A percentile compares a stretch with the other conserved stretches of the same genome.
Conservation (phyloP, 176 grass and related monocot species). For the Eragrostis nindensis region DNA sequence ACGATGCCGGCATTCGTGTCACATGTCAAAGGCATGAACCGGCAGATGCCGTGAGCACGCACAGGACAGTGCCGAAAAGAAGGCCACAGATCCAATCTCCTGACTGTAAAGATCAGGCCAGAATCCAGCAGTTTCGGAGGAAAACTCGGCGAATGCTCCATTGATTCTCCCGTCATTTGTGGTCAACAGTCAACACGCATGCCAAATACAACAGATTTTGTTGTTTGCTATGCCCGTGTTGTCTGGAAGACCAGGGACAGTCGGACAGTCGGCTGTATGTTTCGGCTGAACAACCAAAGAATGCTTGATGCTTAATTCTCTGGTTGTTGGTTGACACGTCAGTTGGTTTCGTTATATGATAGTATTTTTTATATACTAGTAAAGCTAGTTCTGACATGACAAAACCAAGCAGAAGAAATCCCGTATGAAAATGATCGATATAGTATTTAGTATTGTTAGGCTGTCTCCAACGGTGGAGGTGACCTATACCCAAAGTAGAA, state of each 20-base stretch:
- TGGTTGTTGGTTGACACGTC: neutral
- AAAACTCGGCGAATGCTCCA: neutral
- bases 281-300: neutral
- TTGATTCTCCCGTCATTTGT: neutral
- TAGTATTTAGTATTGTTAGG: no score
- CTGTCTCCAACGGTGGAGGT: no score
- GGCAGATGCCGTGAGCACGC: neutral
- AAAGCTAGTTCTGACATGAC: no score
- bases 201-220: constrained; percentile 30
- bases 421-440: no score
- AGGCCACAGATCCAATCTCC: neutral
- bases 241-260: neutral
- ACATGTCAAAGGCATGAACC: neutral
- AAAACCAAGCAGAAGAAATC: no score
- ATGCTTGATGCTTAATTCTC: neutral
- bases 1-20: no score
- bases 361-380: no score
- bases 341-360: neutral
- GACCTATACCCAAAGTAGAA: no score
- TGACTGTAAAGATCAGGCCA: neutral
- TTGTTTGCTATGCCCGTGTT: neutral
- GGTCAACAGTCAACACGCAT: no score
- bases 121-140: neutral
- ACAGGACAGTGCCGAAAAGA: neutral
- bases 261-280: neutral